Evolutionary conservation across 2,329 filamentous ascomycete genomes (phyloP).

Genomic region (Chaetomiaceae sp.): DNA sequence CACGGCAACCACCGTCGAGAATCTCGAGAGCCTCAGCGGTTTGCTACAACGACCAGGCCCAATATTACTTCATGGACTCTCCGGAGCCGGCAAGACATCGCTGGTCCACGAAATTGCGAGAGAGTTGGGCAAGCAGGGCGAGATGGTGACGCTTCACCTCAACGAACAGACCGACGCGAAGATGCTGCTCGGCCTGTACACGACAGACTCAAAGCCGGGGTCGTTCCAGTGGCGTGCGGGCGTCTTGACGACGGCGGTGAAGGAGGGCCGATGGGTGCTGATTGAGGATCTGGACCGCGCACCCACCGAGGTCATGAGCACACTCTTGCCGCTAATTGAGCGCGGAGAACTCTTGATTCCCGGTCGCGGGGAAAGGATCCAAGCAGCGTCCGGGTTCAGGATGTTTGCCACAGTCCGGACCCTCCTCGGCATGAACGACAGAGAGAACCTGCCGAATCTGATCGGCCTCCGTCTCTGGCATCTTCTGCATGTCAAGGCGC

Average conservation of each 20-base stretch:
- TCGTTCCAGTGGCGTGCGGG: conserved; percentile 91
- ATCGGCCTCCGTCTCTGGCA: conserved; percentile 87
- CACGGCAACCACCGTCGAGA: conserved; percentile 67
- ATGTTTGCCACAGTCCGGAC: conserved; percentile 90
- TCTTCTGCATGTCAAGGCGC: conserved; percentile 62
- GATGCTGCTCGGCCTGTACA: conserved; percentile 89
- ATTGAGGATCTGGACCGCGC: conserved; percentile 96
- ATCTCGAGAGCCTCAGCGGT: conserved; percentile 64
- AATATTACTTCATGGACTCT: conserved; percentile 73
- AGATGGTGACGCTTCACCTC: conserved; percentile 89
- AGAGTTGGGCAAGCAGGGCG: conserved; percentile 70
- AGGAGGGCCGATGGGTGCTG: conserved; percentile 91
- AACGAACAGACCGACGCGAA: conserved; percentile 99
- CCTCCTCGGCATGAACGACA: conserved; percentile 61
- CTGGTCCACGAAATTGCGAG: conserved; percentile 77
- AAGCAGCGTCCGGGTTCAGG: conserved; percentile 78
- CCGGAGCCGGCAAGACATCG: conserved; percentile 88
- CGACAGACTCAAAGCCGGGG: conserved; percentile 79
- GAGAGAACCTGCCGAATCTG: conserved; percentile 64
- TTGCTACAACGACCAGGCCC: conserved; percentile 65
- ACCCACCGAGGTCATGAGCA: conserved; percentile 90
- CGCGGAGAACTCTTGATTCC: conserved; percentile 86
- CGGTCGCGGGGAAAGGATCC: conserved; percentile 78
- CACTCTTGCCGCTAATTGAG: conserved; percentile 87
- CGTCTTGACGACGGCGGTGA: conserved; percentile 88